phyloP scores from a whole-genome alignment of 805 yeast genomes.

The Priceomyces castillae region DNA sequence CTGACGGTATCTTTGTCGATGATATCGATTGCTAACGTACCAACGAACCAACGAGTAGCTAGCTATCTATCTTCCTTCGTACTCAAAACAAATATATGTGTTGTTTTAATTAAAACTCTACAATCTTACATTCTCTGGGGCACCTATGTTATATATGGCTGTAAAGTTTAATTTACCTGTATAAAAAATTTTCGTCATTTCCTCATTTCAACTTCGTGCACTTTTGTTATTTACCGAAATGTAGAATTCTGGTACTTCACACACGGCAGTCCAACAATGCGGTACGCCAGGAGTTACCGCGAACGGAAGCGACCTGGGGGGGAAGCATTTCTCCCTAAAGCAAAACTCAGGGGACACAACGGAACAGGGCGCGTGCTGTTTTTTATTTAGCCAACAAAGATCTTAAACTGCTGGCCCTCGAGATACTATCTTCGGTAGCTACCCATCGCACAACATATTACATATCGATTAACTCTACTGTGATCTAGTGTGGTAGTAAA shows the following conservation, averaged over 20 bases:
- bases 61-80: slow-evolving; percentile 2
- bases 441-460: no score
- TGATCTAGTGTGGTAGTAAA: no score
- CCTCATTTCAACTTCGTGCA: slow-evolving; percentile 3
- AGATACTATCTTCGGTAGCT: no score
- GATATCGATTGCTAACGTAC: slow-evolving; percentile 5
- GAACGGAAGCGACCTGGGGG: background rate
- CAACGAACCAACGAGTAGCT: slow-evolving; percentile 4
- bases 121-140: background rate
- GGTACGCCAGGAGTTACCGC: background rate
- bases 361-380: background rate
- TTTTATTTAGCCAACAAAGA: no score
- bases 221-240: background rate
- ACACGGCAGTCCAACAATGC: background rate
- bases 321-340: background rate
- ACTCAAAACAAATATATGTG: slow-evolving; percentile 2
- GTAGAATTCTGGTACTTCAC: background rate
- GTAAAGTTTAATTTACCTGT: slow-evolving; percentile 1
- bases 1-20: slow-evolving; percentile 1
- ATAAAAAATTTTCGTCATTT: slow-evolving; percentile 5
- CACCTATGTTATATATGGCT: slow-evolving; percentile 2
- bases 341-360: background rate
- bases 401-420: no score
- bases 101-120: background rate
- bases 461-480: no score